Evolutionary conservation across 139 green algal genomes (phyloP).

Genomic region (Auxenochlorella pyrenoidosa): DNA sequence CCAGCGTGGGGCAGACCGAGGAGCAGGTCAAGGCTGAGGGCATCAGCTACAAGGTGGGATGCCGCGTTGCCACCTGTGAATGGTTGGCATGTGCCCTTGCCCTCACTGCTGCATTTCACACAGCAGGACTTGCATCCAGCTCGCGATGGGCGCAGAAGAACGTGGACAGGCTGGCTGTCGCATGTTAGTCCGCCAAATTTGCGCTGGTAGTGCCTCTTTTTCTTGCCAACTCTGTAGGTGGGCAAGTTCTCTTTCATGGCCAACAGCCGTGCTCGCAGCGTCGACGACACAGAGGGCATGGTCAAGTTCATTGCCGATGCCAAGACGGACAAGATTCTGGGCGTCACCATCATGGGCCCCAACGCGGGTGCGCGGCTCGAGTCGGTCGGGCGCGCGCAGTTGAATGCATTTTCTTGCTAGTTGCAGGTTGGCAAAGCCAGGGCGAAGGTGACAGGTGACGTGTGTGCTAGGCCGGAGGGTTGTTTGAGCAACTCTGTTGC

Average conservation of each 20-base stretch:
- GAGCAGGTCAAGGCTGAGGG: slow-evolving; percentile 82
- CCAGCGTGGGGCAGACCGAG: slow-evolving; percentile 87
- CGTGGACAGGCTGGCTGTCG: neutral
- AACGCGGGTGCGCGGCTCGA: slow-evolving; percentile 82
- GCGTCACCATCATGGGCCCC: slow-evolving; percentile 95
- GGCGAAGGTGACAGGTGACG: no score
- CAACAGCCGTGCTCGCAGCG: slow-evolving; percentile 92
- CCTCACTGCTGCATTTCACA: neutral
- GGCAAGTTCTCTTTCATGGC: slow-evolving; percentile 99
- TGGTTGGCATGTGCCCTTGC: neutral
- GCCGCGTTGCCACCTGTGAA: no score
- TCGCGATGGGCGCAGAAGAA: neutral
- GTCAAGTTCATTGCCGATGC: slow-evolving; percentile 91
- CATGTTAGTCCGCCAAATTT: neutral
- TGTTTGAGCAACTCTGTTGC: neutral
- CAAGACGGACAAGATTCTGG: slow-evolving; percentile 88
- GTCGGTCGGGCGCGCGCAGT: no score
- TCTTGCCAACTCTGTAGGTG: slow-evolving; percentile 31
- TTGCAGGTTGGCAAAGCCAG: no score
- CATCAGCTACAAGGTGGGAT: slow-evolving; percentile 72
- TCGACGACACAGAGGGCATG: slow-evolving; percentile 90
- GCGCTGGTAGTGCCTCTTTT: neutral
- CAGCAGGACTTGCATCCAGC: neutral
- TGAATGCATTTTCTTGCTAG: no score
- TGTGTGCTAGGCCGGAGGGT: slow-evolving; percentile 25